phyloP scores from a whole-genome alignment of 2,329 filamentous ascomycete genomes.

The Fragosphaeria purpurea region DNA sequence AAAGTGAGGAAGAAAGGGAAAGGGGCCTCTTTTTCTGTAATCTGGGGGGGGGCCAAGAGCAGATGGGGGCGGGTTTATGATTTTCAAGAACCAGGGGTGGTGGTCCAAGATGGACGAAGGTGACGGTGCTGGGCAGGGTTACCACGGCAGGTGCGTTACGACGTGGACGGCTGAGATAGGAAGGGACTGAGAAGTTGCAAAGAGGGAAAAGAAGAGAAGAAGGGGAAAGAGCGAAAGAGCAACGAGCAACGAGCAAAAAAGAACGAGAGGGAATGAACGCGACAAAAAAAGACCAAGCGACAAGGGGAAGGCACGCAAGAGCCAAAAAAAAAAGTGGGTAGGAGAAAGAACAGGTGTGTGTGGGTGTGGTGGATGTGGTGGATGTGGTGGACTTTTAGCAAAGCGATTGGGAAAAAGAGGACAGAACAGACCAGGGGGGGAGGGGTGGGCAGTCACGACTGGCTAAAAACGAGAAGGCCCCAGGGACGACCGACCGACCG shows the following conservation, averaged over 20 bases:
- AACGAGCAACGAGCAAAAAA: constrained; percentile 4
- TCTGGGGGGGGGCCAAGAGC: constrained; percentile 1
- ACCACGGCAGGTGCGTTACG: constrained; percentile 1
- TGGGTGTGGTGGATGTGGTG: constrained; percentile 4
- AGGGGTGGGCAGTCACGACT: constrained; percentile 11
- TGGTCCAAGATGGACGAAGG: too few relatives aligned
- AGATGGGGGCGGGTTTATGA: constrained; percentile 14
- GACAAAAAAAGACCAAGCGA: too few relatives aligned
- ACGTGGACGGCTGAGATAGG: constrained; percentile 3
- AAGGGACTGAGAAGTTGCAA: constrained; percentile 20
- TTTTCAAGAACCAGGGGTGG: constrained; percentile 6
- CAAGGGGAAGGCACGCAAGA: too few relatives aligned
- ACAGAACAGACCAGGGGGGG: constrained; percentile 4
- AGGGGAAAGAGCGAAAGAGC: constrained; percentile 3
- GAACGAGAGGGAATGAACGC: background rate
- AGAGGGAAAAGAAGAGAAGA: constrained; percentile 23
- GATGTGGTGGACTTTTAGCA: background rate
- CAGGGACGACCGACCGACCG: constrained; percentile 2
- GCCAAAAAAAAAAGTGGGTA: too few relatives aligned
- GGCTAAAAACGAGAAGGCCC: constrained; percentile 12
- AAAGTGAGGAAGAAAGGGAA: background rate
- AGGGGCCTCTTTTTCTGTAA: background rate
- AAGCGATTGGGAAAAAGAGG: too few relatives aligned
- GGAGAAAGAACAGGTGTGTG: constrained; percentile 2
- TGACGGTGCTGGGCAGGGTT: background rate